Base-by-base conservation (phyloP, 164 flowering plant species). In the Kalanchoe fedtschenkoi region DNA sequence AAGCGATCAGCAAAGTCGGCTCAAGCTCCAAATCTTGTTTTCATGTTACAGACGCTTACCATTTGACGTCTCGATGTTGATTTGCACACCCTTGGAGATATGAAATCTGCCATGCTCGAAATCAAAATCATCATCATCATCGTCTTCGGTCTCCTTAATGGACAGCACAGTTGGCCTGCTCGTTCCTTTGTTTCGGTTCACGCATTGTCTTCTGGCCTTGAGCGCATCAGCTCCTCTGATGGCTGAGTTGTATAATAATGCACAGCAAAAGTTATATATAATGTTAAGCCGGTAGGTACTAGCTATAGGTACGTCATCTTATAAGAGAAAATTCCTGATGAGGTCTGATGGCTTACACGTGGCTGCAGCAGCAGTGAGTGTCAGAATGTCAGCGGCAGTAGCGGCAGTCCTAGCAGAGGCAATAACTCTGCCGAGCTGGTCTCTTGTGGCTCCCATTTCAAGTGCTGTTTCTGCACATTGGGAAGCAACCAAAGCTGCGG, bases 361-460 rank as follows among this genome's bases (percentile, higher is more conserved):
- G 61, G 95, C 71, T 65, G 98, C 98, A 14, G 96, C 86, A 43
- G 98, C 93, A 1, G 98, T 86, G 53, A 92, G 89, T 30, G 98
- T 85, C 16, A 89, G 60, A 62, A 92, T 78, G 44, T 92, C 98
- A 55, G 79, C 74, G 10, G 88, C 75, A 64, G 66, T 72, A 24
- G 88, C 81, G 14, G 82, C 77, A 13, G 68, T 74, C 82, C 83
- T 77, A 73, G 98, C 98, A 0, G 96, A 92, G 0, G 79, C 74
- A 34, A 92, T 72, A 17, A 71, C 78, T 8, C 74, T 61, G 60
- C 76, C 69, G 4, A 90, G 86, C 72, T 88, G 85, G 70, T 85
- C 81, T 30, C 68, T 76, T 54, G 83, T 86, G 0, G 97, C 98
- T n/a, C 98, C 97, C 89, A 89, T 83, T 17, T 84, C 80, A 68